A percentile compares a stretch with the other conserved stretches of the same genome.
Conservation (phyloP, 805 yeast genomes). For the Myxozyma geophila region DNA sequence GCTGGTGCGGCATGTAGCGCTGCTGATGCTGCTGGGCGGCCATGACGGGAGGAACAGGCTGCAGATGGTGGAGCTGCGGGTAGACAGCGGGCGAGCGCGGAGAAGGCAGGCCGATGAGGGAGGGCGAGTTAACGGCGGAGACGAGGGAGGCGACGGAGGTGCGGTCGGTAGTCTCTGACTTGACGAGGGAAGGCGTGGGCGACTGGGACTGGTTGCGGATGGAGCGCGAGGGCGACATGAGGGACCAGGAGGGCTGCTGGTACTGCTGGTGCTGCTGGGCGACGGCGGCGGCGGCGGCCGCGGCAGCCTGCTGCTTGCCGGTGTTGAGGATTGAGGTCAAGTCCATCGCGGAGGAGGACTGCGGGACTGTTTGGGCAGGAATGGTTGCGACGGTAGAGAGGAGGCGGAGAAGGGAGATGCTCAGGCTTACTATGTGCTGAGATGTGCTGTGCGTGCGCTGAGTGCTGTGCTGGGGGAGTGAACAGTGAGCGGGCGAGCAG, state of each 20-base stretch:
- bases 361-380: constrained; percentile 1
- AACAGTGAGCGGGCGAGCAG: background rate
- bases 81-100: constrained; percentile 32
- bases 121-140: constrained; percentile 33
- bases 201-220: constrained; percentile 34
- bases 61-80: constrained; percentile 18
- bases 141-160: constrained; percentile 37
- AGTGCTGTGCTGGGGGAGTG: background rate
- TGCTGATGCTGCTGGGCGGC: constrained; percentile 16
- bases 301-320: constrained; percentile 15
- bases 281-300: constrained; percentile 22
- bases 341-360: constrained; percentile 26
- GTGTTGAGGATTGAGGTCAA: constrained; percentile 34
- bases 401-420: background rate
- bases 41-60: background rate
- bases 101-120: constrained; percentile 35
- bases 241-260: constrained; percentile 24
- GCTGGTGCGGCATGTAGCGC: constrained; percentile 13
- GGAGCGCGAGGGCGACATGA: constrained; percentile 36
- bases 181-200: constrained; percentile 34
- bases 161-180: constrained; percentile 33
- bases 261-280: constrained; percentile 26
- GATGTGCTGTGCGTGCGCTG: background rate
- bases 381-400: constrained; percentile 4
- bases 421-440: background rate